Evolutionary conservation across 805 yeast species (phyloP), one percentile per base, ranked within the genome.

Genomic region (Starmerella asiatica): DNA sequence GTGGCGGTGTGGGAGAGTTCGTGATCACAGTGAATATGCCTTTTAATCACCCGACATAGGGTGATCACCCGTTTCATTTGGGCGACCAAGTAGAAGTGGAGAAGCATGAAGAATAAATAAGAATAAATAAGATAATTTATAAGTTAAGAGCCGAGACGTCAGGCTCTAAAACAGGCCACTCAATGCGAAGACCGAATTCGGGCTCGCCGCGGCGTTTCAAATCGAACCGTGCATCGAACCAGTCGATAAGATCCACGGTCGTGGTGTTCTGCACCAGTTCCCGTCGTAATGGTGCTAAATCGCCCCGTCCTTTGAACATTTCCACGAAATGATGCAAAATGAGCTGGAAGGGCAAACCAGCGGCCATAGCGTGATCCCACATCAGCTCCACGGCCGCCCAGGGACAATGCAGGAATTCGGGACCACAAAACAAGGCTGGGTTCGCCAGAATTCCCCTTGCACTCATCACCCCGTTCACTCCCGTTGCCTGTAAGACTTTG

Each of bases 381-480:
- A 88, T 81, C 43, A 67, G 65, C 57, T 91, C 98, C 5, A 91
- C 62, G 6, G 93, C 88, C 5, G 77, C 73, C 96, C 97, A 91
- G 2, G 97, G 95, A 2, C 94, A 78, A 38, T 62, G 65, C 0
- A 64, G 63, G 53, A 58, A 71, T 3, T 31, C 14, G 4, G 43
- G 38, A 0, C 93, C 94, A 2, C 80, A 71, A 61, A 91, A 91
- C 48, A 91, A 53, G 0, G 86, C 93, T 0, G 98, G 98, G 56
- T 91, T 91, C 21, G 71, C 64, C 37, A 91, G 61, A 3, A 83
- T 64, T 0, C 98, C 98, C 45, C 98, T 64, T 1, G 82, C 98
- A 2, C 96, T 79, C 98, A 91, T 91, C 6, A 91, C 80, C 6
- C 97, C 98, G 56, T 83, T 91, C 30, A 75, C 84, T 1, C 79